Evolutionary conservation across 2,329 filamentous ascomycete genomes (phyloP), one percentile per base, ranked within the genome.

Genomic region (Trichophyton rubrum): DNA sequence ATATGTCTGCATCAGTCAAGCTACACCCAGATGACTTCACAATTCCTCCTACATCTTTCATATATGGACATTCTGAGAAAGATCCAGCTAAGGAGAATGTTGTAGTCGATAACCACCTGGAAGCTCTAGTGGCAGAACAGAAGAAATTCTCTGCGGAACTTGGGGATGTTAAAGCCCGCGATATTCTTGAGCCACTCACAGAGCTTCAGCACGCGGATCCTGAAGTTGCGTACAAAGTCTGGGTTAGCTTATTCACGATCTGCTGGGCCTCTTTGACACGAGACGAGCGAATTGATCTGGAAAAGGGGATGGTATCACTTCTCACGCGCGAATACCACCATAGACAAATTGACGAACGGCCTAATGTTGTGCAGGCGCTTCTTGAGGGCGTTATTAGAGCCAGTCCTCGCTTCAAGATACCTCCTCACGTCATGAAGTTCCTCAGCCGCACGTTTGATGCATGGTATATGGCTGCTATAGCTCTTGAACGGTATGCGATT

Each of bases 291-390:
- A 82, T 84, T 33, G 93, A 99, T 64, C 80, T 99, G 38, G 89
- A 97, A 72, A 89, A 91, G 67, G 91, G 90, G 13, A 84, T 99
- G 73, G 89, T 96, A n/a, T 82, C 85, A 2, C 79, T 99, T 9
- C 79, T 99, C 8, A 96, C 92, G 1, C 95, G 95, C 70, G 95
- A 99, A 68, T 97, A 92, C 72, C 93, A 99, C 72, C 88, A 88
- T 63, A 85, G 92, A 59, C 93, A 99, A 70, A 86, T 97, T 60
- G 93, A 97, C 72, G 91, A 90, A 75, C 84, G 95, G 55, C 95
- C 93, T 2, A 99, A 99, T 68, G 95, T 96, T 38, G 86, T 99
- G 2, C 89, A 96, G 68, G 93, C 91, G 6, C 80, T 99, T 61
- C 81, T 99, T 4, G 89, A 95, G 67, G 93, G 90, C 45, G 87